These are phyloP conservation scores for Anisogramma anomala DNA, from an alignment of 2,329 filamentous ascomycete genomes.

Conservation along the genomic window DNA sequence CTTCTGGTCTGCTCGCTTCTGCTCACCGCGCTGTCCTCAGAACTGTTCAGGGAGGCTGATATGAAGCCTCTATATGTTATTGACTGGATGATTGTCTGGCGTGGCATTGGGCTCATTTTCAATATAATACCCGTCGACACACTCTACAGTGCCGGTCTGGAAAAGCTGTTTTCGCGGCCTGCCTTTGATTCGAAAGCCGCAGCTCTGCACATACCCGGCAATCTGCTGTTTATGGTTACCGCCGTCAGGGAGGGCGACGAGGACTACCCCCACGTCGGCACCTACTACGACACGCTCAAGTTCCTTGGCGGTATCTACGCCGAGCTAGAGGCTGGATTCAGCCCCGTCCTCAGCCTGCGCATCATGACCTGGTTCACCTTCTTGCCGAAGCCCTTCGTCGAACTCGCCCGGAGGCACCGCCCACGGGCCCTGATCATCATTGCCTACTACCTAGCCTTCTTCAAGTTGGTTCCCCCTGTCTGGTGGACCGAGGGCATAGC, in stretches of 20 bases:
- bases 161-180: slow-evolving; percentile 37
- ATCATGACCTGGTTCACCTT: slow-evolving; percentile 44
- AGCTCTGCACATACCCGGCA: slow-evolving; percentile 31
- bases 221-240: slow-evolving; percentile 38
- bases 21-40: slow-evolving; percentile 37
- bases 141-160: slow-evolving; percentile 31
- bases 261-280: slow-evolving; percentile 28
- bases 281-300: slow-evolving; percentile 36
- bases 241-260: slow-evolving; percentile 31
- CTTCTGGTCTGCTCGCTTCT: slow-evolving; percentile 40
- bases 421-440: slow-evolving; percentile 40
- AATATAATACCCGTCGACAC: slow-evolving; percentile 24
- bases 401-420: slow-evolving; percentile 29
- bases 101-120: slow-evolving; percentile 39
- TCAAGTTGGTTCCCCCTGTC: slow-evolving; percentile 27
- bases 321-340: slow-evolving; percentile 34
- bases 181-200: slow-evolving; percentile 34
- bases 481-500: slow-evolving; percentile 42
- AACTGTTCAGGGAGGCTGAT: slow-evolving; percentile 38
- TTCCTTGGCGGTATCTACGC: slow-evolving; percentile 41
- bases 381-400: slow-evolving; percentile 32
- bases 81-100: slow-evolving; percentile 46
- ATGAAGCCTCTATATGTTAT: slow-evolving; percentile 36
- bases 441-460: slow-evolving; percentile 40
- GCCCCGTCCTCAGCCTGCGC: slow-evolving; percentile 34